Percentiles rank a stretch among this genome's conserved stretches.
These are phyloP conservation scores for Phyllosticta paracitricarpa DNA, from an alignment of 2,329 filamentous ascomycete species.

Conservation along the genomic window DNA sequence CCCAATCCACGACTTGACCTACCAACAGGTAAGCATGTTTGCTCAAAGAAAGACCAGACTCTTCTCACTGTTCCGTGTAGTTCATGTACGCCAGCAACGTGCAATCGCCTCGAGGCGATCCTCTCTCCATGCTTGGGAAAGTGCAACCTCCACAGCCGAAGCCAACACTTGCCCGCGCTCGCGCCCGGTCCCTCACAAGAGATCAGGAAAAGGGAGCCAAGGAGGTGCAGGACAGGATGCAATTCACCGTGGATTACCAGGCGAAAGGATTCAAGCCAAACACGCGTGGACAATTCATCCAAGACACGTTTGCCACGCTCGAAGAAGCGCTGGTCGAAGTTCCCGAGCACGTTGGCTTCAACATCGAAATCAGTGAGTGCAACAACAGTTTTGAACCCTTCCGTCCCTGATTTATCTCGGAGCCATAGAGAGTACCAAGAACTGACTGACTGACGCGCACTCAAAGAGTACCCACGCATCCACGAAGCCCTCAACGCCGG, in stretches of 20 bases:
- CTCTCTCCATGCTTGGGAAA: conserved; percentile 30
- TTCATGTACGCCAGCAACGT: conserved; percentile 65
- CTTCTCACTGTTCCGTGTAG: conserved; percentile 66
- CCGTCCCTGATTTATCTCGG: conserved; percentile 1
- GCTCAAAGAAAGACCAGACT: not conserved
- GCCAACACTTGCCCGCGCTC: conserved; percentile 22
- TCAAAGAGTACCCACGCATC: conserved; percentile 81
- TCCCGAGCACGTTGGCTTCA: conserved; percentile 79
- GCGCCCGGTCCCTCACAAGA: conserved; percentile 52
- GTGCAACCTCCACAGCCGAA: conserved; percentile 10
- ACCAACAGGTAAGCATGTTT: not conserved
- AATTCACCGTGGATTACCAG: conserved; percentile 92
- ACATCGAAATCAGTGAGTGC: conserved; percentile 78
- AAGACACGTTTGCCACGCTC: conserved; percentile 88
- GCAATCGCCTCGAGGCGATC: conserved; percentile 35
- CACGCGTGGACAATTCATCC: conserved; percentile 85
- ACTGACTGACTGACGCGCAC: not conserved
- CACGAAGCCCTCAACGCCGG: conserved; percentile 90
- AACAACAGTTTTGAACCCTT: not conserved
- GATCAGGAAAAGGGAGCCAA: conserved; percentile 35
- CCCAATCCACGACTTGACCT: conserved; percentile 83
- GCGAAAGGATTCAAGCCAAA: conserved; percentile 94
- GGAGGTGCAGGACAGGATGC: conserved; percentile 77
- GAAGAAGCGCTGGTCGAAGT: conserved; percentile 86
- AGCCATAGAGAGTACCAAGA: conserved; percentile 10